Base-by-base conservation (phyloP, 306 rosid species). In the Comarum palustre region DNA sequence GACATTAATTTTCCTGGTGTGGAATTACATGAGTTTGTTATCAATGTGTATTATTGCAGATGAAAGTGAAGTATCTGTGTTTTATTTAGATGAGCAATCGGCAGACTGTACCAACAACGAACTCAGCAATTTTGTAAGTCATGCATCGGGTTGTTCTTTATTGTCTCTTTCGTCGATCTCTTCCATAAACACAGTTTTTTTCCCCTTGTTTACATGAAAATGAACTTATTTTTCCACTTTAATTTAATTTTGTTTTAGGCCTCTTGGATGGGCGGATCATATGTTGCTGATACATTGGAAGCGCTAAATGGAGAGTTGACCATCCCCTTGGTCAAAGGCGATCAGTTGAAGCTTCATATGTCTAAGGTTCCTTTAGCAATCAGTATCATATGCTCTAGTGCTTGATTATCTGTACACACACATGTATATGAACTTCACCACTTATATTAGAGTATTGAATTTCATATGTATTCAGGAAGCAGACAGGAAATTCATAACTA, bases 211-310 rank as follows among this genome's bases (percentile, higher is more conserved):
- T 76, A 71, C 36, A 24, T 74, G 67, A 48, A 48, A 59, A 43
- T 42, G 45, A 12, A 19, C 31, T 71, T 38, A 72, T 38, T 78
- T 27, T 73, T 71, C 1, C 29, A 1, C 31, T 31, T 54, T 58
- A 34, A 31, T 29, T 24, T 72, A 62, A 68, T 71, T 60, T 52
- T 15, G 61, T 50, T 75, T 58, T 76, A 94, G 99, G 92, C 93
- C 71, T 90, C 96, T 75, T 82, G 86, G 91, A 84, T 95, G 74
- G 93, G 88, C 68, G 99, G 99, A 78, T 87, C 95, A 66, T 95
- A 95, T 84, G 67, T 62, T 69, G 69, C 79, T 41, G 88, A 89
- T 84, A 41, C 82, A 66, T 38, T 54, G 59, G 86, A 87, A 84
- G 81, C 86, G 63, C 64, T 87, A 73, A 83, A 87, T 72, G 97